Percentiles rank a stretch among this genome's conserved stretches.
Conservation (phyloP, 257 asterid genomes). For the Nicotiana attenuata region DNA sequence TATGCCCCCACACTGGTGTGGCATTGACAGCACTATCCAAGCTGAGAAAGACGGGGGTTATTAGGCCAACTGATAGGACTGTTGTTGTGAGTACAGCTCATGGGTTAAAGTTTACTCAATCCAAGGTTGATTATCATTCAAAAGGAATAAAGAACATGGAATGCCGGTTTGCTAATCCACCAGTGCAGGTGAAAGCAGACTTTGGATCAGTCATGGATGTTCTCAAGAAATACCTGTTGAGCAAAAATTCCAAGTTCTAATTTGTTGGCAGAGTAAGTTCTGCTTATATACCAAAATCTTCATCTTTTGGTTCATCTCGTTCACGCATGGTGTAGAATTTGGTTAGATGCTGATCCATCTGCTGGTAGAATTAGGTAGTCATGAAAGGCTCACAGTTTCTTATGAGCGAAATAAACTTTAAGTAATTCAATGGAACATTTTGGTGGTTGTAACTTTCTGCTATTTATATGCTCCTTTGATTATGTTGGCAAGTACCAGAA, state of each 20-base stretch:
- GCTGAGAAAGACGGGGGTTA: conserved; percentile 64
- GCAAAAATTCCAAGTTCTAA: conserved; percentile 46
- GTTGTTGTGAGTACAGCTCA: conserved; percentile 91
- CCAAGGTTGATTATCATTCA: conserved; percentile 74
- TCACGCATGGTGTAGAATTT: neutral
- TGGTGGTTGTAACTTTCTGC: neutral
- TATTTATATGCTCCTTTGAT: neutral
- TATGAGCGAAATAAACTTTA: neutral
- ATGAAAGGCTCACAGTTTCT: neutral
- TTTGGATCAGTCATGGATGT: conserved; percentile 93
- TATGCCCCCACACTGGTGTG: conserved; percentile 89
- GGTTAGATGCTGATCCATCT: neutral
- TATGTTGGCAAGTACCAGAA: neutral
- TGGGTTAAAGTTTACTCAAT: conserved; percentile 77
- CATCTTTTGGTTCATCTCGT: neutral
- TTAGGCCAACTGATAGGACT: conserved; percentile 60
- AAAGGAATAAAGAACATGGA: conserved; percentile 60
- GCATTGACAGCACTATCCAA: conserved; percentile 68
- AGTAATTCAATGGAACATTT: neutral
- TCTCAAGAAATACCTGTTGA: conserved; percentile 52
- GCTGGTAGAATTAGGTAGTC: neutral
- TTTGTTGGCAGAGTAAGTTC: conserved; percentile 25
- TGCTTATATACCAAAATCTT: conserved; percentile 14
- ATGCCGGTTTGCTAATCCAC: conserved; percentile 70
- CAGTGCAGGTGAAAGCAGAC: conserved; percentile 76